These are phyloP conservation scores for Gaeumannomyces sp. DNA, from an alignment of 2,329 filamentous ascomycete genomes.

Conservation along the genomic window DNA sequence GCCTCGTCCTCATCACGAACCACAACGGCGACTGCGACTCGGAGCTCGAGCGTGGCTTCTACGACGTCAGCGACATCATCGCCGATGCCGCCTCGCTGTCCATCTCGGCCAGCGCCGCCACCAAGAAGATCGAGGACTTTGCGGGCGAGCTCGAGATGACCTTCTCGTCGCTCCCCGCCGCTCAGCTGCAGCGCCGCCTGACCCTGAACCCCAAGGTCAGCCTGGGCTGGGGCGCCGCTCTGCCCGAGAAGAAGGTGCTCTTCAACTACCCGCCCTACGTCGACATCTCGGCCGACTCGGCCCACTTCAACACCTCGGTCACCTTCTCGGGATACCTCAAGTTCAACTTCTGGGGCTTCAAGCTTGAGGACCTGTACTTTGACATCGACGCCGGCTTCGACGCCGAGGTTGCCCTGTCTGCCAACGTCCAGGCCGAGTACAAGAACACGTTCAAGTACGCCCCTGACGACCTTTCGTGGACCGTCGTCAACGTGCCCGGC, in stretches of 20 bases:
- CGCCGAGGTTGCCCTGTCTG: slow-evolving; percentile 29
- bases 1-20: slow-evolving; percentile 35
- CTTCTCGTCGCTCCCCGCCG: slow-evolving; percentile 11
- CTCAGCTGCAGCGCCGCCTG: slow-evolving; percentile 3
- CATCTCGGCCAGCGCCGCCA: slow-evolving; percentile 22
- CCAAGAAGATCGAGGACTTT: neutral
- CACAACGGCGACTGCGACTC: slow-evolving; percentile 33
- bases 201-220: slow-evolving; percentile 5
- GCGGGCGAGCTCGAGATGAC: slow-evolving; percentile 12
- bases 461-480: slow-evolving; percentile 30
- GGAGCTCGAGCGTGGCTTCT: slow-evolving; percentile 34
- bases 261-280: slow-evolving; percentile 22
- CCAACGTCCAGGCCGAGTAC: slow-evolving; percentile 28
- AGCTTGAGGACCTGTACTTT: slow-evolving; percentile 32
- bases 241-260: slow-evolving; percentile 15
- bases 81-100: slow-evolving; percentile 22
- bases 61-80: slow-evolving; percentile 25
- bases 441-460: slow-evolving; percentile 28
- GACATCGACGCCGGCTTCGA: slow-evolving; percentile 34
- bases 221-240: slow-evolving; percentile 31
- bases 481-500: slow-evolving; percentile 32
- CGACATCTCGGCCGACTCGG: slow-evolving; percentile 28
- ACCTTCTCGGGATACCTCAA: slow-evolving; percentile 35
- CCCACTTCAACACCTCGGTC: slow-evolving; percentile 28
- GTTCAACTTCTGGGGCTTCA: slow-evolving; percentile 29